Base-by-base conservation (phyloP, 2,329 filamentous ascomycete species). In the Thelonectria blattea region DNA sequence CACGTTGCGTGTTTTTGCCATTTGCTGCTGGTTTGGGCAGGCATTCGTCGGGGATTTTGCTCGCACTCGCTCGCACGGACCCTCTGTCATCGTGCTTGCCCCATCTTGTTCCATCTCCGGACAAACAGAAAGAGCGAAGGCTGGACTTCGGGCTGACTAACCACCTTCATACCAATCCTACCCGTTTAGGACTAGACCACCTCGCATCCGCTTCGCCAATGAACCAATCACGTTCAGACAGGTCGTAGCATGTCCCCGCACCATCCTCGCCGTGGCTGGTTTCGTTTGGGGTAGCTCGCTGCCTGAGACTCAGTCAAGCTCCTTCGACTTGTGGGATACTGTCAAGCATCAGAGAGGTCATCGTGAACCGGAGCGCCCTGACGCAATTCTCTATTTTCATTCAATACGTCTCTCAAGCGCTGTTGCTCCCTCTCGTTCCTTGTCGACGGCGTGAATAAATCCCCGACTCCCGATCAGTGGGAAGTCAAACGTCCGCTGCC, bases 1-100 rank as follows among this genome's bases (percentile, higher is more conserved):
- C 22, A 54, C 65, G n/a, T 43, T 10, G 18, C 41, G 41, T 43
- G 41, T 43, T 43, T 43, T 24, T 24, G 22, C 22, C 22, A n/a
- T n/a, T 53, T 45, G 51, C 3, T 12, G 43, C n/a, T 24, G 37
- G 42, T 5, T 27, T 45, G 14, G 27, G 52, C 48, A 20, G 50
- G 34, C 48, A 34, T 17, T 39, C 20, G 15, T 39, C 15, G 50
- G 37, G 55, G 27, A 41, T 11, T 53, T 27, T 6, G 32, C 34
- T 64, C 61, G 62, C 62, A 60, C 50, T 64, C 59, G 62, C 39
- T 62, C 24, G 59, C 62, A 64, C 62, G 52, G 59, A 20, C 60
- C 58, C 53, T 20, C 30, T 12, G 9, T 30, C 27, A 9, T 30
- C 17, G 9, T 37, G 10, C 46, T 30, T 30, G 14, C n/a, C 20